A percentile compares a stretch with the other conserved stretches of the same genome.
Evolutionary conservation across 2,329 filamentous ascomycete genomes (phyloP).

Genomic region (Hortaea sp.): DNA sequence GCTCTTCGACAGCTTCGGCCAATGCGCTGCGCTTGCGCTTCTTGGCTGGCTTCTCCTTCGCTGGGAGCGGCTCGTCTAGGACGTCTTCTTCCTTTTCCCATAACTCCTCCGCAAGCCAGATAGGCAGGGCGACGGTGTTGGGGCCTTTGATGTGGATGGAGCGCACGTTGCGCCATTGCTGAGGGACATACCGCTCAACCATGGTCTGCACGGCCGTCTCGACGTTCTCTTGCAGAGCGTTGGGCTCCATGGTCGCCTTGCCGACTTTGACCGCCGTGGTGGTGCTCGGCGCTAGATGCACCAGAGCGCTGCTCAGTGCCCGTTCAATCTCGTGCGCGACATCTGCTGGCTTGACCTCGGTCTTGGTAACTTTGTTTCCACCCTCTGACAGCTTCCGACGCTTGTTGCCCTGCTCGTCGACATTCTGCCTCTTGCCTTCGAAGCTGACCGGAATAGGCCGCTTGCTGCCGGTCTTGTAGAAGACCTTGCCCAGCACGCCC

Average conservation of each 20-base stretch:
- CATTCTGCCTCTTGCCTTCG: constrained; percentile 40
- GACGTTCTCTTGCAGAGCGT: constrained; percentile 73
- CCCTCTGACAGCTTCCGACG: constrained; percentile 32
- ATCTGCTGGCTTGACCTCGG: constrained; percentile 49
- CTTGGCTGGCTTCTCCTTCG: constrained; percentile 18
- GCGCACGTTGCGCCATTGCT: constrained; percentile 80
- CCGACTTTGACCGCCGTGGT: constrained; percentile 76
- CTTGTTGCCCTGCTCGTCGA: constrained; percentile 45
- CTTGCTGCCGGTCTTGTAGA: constrained; percentile 77
- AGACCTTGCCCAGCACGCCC: constrained; percentile 74
- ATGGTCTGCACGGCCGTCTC: constrained; percentile 59
- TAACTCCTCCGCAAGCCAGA: constrained; percentile 87
- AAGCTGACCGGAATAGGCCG: constrained; percentile 76
- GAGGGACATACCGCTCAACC: constrained; percentile 69
- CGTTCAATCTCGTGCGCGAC: constrained; percentile 74
- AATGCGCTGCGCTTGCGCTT: constrained; percentile 25
- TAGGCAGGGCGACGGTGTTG: constrained; percentile 77
- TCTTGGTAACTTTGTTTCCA: constrained; percentile 28
- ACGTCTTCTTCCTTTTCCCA: constrained; percentile 75
- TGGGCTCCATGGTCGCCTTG: constrained; percentile 59
- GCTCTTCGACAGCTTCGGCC: constrained; percentile 15
- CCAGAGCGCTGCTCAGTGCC: constrained; percentile 64
- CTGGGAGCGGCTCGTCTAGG: constrained; percentile 40
- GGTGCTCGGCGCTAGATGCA: constrained; percentile 67
- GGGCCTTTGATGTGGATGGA: constrained; percentile 84